Conservation (phyloP, 2,329 filamentous ascomycete genomes). For the Incumbomyces delicatus region DNA sequence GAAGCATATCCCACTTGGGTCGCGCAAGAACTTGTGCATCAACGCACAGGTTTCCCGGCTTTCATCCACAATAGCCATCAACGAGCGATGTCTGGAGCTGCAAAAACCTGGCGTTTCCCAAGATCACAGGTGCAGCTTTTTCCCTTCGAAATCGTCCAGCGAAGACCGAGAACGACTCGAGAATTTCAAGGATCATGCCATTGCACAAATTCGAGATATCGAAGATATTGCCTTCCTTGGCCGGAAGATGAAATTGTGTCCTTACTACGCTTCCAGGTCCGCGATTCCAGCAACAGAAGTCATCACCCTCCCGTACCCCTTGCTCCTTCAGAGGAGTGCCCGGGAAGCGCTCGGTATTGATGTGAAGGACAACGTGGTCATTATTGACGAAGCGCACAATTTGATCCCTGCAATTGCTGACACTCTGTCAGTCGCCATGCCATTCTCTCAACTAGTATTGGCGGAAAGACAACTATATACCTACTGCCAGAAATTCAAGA, state of each 20-base stretch:
- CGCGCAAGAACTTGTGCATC: slow-evolving; percentile 80
- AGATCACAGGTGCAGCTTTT: slow-evolving; percentile 62
- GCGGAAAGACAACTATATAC: slow-evolving; percentile 66
- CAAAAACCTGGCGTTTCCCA: slow-evolving; percentile 59
- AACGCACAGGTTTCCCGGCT: slow-evolving; percentile 71
- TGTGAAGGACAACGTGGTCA: slow-evolving; percentile 78
- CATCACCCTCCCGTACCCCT: slow-evolving; percentile 81
- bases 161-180: slow-evolving; percentile 63
- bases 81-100: slow-evolving; percentile 82
- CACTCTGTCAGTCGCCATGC: slow-evolving; percentile 72
- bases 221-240: slow-evolving; percentile 78
- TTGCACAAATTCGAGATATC: slow-evolving; percentile 83
- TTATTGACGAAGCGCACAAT: slow-evolving; percentile 96
- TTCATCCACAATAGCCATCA: slow-evolving; percentile 66
- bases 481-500: slow-evolving; percentile 82
- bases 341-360: slow-evolving; percentile 80
- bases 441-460: slow-evolving; percentile 59
- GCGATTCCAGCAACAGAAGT: slow-evolving; percentile 77
- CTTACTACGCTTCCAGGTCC: slow-evolving; percentile 88
- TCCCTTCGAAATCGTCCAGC: slow-evolving; percentile 52
- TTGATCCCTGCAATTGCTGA: slow-evolving; percentile 88
- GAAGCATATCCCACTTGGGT: slow-evolving; percentile 75
- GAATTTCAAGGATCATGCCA: slow-evolving; percentile 72
- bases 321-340: slow-evolving; percentile 77
- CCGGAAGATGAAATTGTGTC: slow-evolving; percentile 70